phyloP scores from a whole-genome alignment of 108 stramenopile species.

The Mayamaea pseudoterrestris region DNA sequence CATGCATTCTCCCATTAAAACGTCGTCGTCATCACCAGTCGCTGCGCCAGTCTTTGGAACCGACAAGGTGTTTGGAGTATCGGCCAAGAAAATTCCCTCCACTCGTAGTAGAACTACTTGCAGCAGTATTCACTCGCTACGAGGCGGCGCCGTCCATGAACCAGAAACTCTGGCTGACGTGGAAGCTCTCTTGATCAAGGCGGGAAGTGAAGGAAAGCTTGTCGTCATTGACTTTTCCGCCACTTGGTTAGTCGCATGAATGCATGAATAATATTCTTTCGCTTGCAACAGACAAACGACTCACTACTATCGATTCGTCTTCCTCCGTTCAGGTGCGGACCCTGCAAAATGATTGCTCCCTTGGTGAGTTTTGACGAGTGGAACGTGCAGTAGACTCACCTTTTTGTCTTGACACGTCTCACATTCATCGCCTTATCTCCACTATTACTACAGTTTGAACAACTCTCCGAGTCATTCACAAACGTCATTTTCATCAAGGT shows the following conservation, averaged over 20 bases:
- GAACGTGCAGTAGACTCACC: no score
- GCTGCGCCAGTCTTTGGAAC: no score
- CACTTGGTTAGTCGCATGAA: constrained; percentile 21
- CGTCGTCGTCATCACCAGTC: no score
- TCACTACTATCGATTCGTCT: background rate
- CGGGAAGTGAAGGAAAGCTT: constrained; percentile 41
- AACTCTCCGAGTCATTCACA: constrained; percentile 40
- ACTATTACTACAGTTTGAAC: constrained; percentile 27
- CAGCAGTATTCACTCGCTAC: no score
- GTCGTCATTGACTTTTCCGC: constrained; percentile 84
- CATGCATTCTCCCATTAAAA: no score
- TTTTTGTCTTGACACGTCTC: background rate
- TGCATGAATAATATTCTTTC: background rate
- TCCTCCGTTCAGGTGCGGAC: constrained; percentile 73
- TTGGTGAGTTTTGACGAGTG: no score
- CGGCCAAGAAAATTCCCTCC: no score
- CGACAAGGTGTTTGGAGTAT: no score
- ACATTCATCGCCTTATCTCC: background rate
- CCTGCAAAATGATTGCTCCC: constrained; percentile 82
- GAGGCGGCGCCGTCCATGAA: constrained; percentile 63
- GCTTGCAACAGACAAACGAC: background rate
- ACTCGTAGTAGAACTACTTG: no score
- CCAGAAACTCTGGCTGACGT: constrained; percentile 46
- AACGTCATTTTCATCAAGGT: constrained; percentile 75
- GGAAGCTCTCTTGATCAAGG: constrained; percentile 46